A percentile compares a stretch with the other conserved stretches of the same genome.
These are phyloP conservation scores for Anisodus tanguticus DNA, from an alignment of 257 asterid genomes.

Conservation along the genomic window DNA sequence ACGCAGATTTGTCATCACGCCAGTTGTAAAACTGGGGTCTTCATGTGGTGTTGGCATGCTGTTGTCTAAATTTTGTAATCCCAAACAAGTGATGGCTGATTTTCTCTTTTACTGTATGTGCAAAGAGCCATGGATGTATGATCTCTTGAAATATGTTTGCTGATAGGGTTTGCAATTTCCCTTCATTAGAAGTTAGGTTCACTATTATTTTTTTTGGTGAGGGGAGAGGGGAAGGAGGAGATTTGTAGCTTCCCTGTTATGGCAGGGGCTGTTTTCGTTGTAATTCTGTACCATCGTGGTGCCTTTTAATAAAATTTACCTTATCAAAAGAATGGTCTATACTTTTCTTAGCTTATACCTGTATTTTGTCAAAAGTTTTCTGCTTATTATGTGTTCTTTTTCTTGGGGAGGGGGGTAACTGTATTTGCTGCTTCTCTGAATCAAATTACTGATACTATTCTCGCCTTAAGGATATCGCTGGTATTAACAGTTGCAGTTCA, in stretches of 20 bases:
- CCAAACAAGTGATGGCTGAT: conserved; percentile 12
- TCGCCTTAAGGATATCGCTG: neutral
- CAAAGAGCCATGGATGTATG: neutral
- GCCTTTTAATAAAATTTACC: no score
- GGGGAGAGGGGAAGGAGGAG: neutral
- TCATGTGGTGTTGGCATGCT: neutral
- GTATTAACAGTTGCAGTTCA: conserved; percentile 4
- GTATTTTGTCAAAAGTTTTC: neutral
- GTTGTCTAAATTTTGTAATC: conserved; percentile 8
- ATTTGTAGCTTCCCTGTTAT: no score
- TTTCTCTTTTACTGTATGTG: neutral
- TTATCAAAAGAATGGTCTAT: neutral
- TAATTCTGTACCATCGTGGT: no score
- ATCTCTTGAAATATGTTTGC: neutral
- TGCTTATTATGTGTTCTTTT: no score
- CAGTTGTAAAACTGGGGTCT: neutral
- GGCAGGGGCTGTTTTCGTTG: no score
- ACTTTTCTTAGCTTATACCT: neutral
- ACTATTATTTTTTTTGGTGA: neutral
- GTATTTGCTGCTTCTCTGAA: conserved; percentile 2
- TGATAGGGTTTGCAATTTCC: neutral
- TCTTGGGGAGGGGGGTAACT: no score
- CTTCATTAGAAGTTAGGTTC: neutral
- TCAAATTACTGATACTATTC: conserved; percentile 4
- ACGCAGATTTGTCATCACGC: neutral